Evolutionary conservation across 2,329 filamentous ascomycete genomes (phyloP), one percentile per base, ranked within the genome.

Genomic region (Sclerotinia borealis): DNA sequence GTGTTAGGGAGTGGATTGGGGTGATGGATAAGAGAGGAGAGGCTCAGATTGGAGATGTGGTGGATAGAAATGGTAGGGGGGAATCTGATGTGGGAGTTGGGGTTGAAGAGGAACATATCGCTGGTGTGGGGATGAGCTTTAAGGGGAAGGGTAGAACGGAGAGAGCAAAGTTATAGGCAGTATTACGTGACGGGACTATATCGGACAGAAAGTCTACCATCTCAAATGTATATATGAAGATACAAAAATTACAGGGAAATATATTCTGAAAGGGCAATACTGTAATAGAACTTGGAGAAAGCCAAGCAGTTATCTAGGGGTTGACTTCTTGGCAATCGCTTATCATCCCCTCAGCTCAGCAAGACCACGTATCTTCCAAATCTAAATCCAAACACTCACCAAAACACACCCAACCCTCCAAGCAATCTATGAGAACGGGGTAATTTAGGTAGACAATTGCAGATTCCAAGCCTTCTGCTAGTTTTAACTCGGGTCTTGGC

Each of bases 1-100:
- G 61, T 27, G 68, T 74, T 13, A 62, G 54, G 25, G 47, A 49
- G 19, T 74, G 72, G 72, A 31, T 72, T 27, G 60, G 25, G 11
- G 41, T 8, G 8, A 59, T 62, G 52, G 60, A 59, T 25, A 37
- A 50, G 34, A 11, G 27, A 43, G 52, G 43, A 29, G 5, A 50
- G 48, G 22, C 9, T 37, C 22, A 25, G 25, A 19, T 45, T 22
- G 25, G 22, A 10, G 45, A n/a, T 22, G 9, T 5, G 8, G 5
- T 47, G 27, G 43, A 5, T 1, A 22, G 4, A 15, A 15, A 25
- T 7, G 22, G 19, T 19, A 4, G n/a, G 1, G 13, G 5, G 0
- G 8, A 2, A 22, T 37, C 29, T 37, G 19, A 3, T 15, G 15
- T 6, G 4, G 1, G n/a, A 1, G 3, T 5, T 4, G 45, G 4